These are phyloP conservation scores for Prunus padus DNA, from an alignment of 306 rosid genomes.

Conservation along the genomic window DNA sequence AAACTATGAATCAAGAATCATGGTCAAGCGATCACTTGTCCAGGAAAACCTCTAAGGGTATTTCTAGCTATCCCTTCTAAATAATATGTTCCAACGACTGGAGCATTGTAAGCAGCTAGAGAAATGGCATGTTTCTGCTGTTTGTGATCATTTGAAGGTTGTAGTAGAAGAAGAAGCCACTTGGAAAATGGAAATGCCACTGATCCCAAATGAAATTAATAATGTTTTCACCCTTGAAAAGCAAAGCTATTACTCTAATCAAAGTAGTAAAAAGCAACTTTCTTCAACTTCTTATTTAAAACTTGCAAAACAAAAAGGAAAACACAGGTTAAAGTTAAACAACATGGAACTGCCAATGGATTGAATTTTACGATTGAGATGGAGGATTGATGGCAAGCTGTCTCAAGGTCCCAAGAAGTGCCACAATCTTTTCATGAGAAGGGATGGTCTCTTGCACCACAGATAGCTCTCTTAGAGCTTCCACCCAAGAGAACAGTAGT, in stretches of 20 bases:
- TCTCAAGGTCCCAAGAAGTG: neutral
- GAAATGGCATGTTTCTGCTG: too few relatives aligned
- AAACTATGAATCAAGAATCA: too few relatives aligned
- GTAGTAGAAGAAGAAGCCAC: too few relatives aligned
- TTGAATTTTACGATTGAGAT: neutral
- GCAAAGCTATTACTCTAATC: too few relatives aligned
- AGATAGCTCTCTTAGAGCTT: conserved; percentile 3
- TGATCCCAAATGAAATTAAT: too few relatives aligned
- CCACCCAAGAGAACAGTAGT: conserved; percentile 2
- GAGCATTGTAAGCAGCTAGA: too few relatives aligned
- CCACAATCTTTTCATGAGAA: conserved; percentile 25
- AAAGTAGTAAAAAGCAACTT: neutral
- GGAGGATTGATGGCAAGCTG: conserved; percentile 14
- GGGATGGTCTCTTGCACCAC: conserved; percentile 15
- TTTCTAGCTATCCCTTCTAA: too few relatives aligned
- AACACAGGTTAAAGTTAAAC: neutral
- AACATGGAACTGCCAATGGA: neutral
- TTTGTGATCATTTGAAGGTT: too few relatives aligned
- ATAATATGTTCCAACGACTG: too few relatives aligned
- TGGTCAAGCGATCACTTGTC: too few relatives aligned
- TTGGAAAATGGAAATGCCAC: conserved; percentile 19
- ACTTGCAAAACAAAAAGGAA: neutral
- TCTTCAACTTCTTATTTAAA: neutral
- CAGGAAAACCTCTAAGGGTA: too few relatives aligned
- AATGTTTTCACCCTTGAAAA: too few relatives aligned